Base-by-base conservation (phyloP, 228 moss, liverwort and hornwort genomes). In the Sphagnum magellanicum region DNA sequence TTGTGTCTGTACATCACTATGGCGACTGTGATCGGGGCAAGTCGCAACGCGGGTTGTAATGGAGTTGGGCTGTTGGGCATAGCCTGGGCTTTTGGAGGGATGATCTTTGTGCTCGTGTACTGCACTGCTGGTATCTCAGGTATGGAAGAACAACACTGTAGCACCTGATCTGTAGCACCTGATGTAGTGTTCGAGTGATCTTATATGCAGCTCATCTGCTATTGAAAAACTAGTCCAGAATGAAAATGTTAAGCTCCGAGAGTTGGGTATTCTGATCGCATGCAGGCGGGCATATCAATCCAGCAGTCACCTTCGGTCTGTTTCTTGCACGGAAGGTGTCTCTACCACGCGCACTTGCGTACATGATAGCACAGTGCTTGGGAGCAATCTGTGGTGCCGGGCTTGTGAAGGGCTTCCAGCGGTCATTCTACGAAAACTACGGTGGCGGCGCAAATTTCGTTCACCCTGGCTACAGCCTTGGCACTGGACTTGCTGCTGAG, bases 91-190 rank as follows among this genome's bases (percentile, higher is more conserved):
- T 87, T 87, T 6, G 86, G 86, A 4, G 86, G 86, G 17, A 87
- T 87, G 86, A 87, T 87, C 52, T 87, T 87, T 65, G 86, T 87
- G 49, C 78, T 87, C 0, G 86, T 87, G 0, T 87, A 87, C 50
- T 87, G 86, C 76, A 87, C 86, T 10, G 86, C 86, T 6, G 86
- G 86, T 10, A 83, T 87, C 58, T 87, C 86, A 80, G 86, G 86
- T 86, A 70, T 32, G 32, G 32, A 32, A 32, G 32, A 32, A 32
- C 32, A 2, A 32, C 32, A 32, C 32, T 32, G 32, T 32, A 32
- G 32, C 32, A 32, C 32, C 50, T 8, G 10, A 52, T 51, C 49
- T 6, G 16, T 51, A 52, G 13, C 66, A 49, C 17, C n/a, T 12
- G 8, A 16, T n/a, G 5, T 5, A 67, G n/a, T 67, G 10, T 68